These are phyloP conservation scores for Bondarzewia mesenterica DNA, from an alignment of 1,284 basidiomycete genomes.

Conservation along the genomic window DNA sequence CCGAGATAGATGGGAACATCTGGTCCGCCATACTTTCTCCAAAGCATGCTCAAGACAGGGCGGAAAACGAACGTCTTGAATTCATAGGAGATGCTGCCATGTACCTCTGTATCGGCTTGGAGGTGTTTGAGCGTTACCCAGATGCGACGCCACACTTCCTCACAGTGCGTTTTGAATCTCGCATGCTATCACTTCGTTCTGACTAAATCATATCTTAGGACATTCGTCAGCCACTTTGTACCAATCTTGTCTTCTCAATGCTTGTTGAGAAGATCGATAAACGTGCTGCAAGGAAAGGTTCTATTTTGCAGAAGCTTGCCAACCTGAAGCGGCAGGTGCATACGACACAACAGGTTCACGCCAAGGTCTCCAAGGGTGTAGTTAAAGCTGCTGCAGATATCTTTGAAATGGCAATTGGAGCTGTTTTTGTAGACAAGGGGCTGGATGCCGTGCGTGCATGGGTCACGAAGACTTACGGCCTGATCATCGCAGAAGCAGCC, in stretches of 20 bases:
- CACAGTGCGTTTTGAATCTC: constrained; percentile 18
- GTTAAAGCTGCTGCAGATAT: constrained; percentile 24
- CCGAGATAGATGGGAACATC: constrained; percentile 19
- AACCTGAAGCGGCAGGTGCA: neutral
- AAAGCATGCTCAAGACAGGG: neutral
- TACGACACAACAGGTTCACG: neutral
- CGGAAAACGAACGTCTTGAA: constrained; percentile 24
- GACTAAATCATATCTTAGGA: neutral
- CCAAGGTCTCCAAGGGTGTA: constrained; percentile 3
- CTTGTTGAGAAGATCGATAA: constrained; percentile 24
- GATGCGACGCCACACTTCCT: constrained; percentile 20
- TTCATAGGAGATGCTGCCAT: constrained; percentile 27
- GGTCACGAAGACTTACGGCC: constrained; percentile 18
- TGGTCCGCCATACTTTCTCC: constrained; percentile 19
- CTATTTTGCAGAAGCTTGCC: constrained; percentile 7
- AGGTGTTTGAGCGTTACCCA: constrained; percentile 20
- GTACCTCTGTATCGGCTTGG: constrained; percentile 22
- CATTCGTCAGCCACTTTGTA: neutral
- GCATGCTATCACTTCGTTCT: neutral
- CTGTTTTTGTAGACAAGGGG: constrained; percentile 21
- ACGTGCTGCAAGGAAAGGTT: constrained; percentile 15
- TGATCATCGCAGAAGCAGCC: constrained; percentile 15
- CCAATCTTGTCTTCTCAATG: constrained; percentile 17
- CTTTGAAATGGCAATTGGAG: constrained; percentile 24
- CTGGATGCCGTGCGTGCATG: constrained; percentile 20